phyloP scores from a whole-genome alignment of 2,329 filamentous ascomycete genomes.

The Xylaria polymorpha region DNA sequence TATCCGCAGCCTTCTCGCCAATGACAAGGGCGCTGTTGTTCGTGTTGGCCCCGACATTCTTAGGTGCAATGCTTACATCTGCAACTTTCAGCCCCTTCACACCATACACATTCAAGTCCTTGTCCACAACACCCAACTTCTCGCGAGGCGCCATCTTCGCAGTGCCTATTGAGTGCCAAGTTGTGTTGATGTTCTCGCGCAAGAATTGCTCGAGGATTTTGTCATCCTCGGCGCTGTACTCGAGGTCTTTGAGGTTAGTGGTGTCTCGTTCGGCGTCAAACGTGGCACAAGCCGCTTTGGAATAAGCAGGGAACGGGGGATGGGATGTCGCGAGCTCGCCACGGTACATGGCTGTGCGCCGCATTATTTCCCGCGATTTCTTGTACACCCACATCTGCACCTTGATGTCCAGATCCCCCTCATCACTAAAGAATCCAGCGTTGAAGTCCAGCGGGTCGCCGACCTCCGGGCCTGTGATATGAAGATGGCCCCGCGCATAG shows the following conservation, averaged over 20 bases:
- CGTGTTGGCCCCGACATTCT: slow-evolving; percentile 59
- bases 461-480: slow-evolving; percentile 62
- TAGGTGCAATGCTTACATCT: slow-evolving; percentile 51
- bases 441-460: slow-evolving; percentile 65
- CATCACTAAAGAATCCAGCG: slow-evolving; percentile 66
- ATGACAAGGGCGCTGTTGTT: slow-evolving; percentile 61
- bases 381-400: slow-evolving; percentile 74
- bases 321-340: slow-evolving; percentile 58
- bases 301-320: slow-evolving; percentile 57
- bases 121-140: slow-evolving; percentile 56
- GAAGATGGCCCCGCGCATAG: slow-evolving; percentile 68
- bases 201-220: slow-evolving; percentile 57
- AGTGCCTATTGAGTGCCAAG: slow-evolving; percentile 58
- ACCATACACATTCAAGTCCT: slow-evolving; percentile 56
- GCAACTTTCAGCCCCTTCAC: slow-evolving; percentile 55
- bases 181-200: slow-evolving; percentile 54
- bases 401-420: slow-evolving; percentile 62
- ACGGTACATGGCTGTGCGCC: slow-evolving; percentile 64
- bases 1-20: slow-evolving; percentile 60
- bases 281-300: slow-evolving; percentile 49
- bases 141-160: slow-evolving; percentile 56
- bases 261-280: slow-evolving; percentile 21
- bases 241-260: slow-evolving; percentile 55
- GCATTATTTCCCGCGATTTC: slow-evolving; percentile 69
- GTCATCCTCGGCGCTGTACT: slow-evolving; percentile 61